Evolutionary conservation across 805 yeast species (phyloP).

Genomic region (Limtongia smithiae): DNA sequence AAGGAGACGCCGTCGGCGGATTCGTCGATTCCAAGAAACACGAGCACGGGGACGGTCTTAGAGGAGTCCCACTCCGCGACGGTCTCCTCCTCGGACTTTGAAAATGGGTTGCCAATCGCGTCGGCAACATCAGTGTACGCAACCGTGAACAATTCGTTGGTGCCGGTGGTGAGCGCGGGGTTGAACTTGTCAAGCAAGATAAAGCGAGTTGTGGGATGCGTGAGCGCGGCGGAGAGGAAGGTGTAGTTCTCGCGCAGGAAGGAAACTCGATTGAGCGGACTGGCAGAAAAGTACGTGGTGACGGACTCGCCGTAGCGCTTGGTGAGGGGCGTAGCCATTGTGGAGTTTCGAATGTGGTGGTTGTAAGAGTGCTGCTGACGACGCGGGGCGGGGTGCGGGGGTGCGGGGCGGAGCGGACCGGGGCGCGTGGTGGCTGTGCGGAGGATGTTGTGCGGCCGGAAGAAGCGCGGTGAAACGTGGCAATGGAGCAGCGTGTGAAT

Average conservation of each 20-base stretch:
- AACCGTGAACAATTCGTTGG: slow-evolving; percentile 37
- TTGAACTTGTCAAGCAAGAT: slow-evolving; percentile 41
- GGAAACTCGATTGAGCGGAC: slow-evolving; percentile 59
- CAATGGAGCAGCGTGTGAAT: too few species aligned
- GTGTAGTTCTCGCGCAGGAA: slow-evolving; percentile 56
- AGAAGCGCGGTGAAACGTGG: too few species aligned
- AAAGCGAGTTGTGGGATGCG: slow-evolving; percentile 49
- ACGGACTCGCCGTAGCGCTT: slow-evolving; percentile 28
- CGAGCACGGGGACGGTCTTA: slow-evolving; percentile 37
- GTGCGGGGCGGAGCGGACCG: too few species aligned
- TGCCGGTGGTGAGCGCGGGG: slow-evolving; percentile 20
- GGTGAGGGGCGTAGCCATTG: slow-evolving; percentile 28
- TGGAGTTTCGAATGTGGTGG: too few species aligned
- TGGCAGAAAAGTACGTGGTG: slow-evolving; percentile 35
- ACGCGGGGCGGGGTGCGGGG: too few species aligned
- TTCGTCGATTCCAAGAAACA: slow-evolving; percentile 51
- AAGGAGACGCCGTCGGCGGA: slow-evolving; percentile 23
- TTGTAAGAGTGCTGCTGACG: too few species aligned
- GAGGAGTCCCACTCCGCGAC: slow-evolving; percentile 39
- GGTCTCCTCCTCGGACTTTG: slow-evolving; percentile 29
- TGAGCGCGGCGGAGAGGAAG: slow-evolving; percentile 48
- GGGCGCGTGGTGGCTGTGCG: too few species aligned
- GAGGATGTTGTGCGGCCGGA: too few species aligned
- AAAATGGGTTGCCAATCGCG: slow-evolving; percentile 39
- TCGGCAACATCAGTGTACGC: slow-evolving; percentile 36